Evolutionary conservation across 495 filamentous ascomycete species (phyloP).

Genomic region (Trichocladium antarcticum): DNA sequence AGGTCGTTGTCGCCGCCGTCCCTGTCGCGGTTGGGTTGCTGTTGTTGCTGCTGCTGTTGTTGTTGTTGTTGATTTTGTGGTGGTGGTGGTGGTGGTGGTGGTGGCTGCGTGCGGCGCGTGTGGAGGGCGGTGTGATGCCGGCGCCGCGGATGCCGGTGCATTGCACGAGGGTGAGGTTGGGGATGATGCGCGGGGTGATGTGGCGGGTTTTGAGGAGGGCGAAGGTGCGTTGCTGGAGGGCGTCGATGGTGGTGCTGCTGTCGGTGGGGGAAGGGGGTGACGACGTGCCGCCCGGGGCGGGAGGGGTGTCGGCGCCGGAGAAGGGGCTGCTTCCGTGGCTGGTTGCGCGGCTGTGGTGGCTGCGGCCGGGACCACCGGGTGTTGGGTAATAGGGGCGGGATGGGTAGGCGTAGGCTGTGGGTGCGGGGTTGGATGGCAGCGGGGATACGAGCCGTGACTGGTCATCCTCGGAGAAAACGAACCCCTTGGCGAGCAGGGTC

Average conservation of each 20-base stretch:
- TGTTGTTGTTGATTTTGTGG: background rate
- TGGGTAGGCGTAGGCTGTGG: constrained; percentile 38
- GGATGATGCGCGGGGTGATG: constrained; percentile 61
- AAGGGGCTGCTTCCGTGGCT: constrained; percentile 15
- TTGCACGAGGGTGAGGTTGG: constrained; percentile 60
- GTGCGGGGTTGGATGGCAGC: constrained; percentile 5
- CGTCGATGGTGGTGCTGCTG: constrained; percentile 61
- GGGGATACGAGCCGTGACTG: constrained; percentile 62
- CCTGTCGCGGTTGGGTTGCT: background rate
- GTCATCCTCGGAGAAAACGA: constrained; percentile 57
- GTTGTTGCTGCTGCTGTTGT: background rate
- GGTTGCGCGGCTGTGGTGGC: constrained; percentile 39
- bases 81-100: constrained; percentile 19
- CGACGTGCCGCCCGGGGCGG: too few relatives aligned
- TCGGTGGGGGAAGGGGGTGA: constrained; percentile 53
- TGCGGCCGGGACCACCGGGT: constrained; percentile 35
- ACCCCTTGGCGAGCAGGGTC: constrained; percentile 68
- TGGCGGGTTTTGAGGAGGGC: constrained; percentile 57
- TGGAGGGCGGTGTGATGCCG: background rate
- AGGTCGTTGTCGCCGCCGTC: background rate
- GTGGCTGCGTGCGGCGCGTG: background rate
- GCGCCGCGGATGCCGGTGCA: constrained; percentile 50
- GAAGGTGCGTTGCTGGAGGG: constrained; percentile 77
- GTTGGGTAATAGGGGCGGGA: constrained; percentile 44
- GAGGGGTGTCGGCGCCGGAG: background rate